Evolutionary conservation across 1,284 basidiomycete genomes (phyloP).

Genomic region (Ustilago nuda): DNA sequence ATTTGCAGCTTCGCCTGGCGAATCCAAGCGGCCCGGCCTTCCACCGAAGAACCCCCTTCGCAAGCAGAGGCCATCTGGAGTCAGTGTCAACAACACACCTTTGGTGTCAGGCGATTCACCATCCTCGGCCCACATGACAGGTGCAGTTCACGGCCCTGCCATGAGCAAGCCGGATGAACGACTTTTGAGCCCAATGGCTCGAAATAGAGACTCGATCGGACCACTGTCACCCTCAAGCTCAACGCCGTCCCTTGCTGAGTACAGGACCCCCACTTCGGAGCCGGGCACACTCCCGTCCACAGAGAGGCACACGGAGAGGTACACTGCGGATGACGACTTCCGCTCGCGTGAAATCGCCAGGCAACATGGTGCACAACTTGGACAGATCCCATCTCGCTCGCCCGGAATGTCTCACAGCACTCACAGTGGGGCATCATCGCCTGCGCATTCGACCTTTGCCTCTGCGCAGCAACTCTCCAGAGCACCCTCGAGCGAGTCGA

Average conservation of each 20-base stretch:
- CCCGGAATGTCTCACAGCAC: slow-evolving; percentile 4
- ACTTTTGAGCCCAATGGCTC: neutral
- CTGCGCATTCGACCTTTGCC: slow-evolving; percentile 19
- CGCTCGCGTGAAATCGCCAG: slow-evolving; percentile 12
- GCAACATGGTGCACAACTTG: slow-evolving; percentile 4
- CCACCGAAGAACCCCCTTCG: slow-evolving; percentile 53
- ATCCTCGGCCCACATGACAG: slow-evolving; percentile 15
- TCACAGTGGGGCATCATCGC: slow-evolving; percentile 25
- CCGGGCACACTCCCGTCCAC: slow-evolving; percentile 11
- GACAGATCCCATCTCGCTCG: slow-evolving; percentile 20
- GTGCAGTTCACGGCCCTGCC: slow-evolving; percentile 21
- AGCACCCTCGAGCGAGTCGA: slow-evolving; percentile 29
- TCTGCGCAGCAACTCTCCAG: slow-evolving; percentile 26
- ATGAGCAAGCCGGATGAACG: slow-evolving; percentile 7
- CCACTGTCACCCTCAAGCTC: slow-evolving; percentile 24
- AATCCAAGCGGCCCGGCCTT: slow-evolving; percentile 29
- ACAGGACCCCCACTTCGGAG: slow-evolving; percentile 20
- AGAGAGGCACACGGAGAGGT: slow-evolving; percentile 21
- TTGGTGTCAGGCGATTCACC: slow-evolving; percentile 31
- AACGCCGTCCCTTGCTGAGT: slow-evolving; percentile 24
- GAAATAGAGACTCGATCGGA: slow-evolving; percentile 5
- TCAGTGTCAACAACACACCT: slow-evolving; percentile 25
- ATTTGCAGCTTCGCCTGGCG: slow-evolving; percentile 8
- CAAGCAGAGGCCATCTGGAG: slow-evolving; percentile 33
- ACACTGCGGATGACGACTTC: slow-evolving; percentile 24